These are phyloP conservation scores for Tylopilus intermedius DNA, from an alignment of 768 basidiomycete species.

Conservation along the genomic window DNA sequence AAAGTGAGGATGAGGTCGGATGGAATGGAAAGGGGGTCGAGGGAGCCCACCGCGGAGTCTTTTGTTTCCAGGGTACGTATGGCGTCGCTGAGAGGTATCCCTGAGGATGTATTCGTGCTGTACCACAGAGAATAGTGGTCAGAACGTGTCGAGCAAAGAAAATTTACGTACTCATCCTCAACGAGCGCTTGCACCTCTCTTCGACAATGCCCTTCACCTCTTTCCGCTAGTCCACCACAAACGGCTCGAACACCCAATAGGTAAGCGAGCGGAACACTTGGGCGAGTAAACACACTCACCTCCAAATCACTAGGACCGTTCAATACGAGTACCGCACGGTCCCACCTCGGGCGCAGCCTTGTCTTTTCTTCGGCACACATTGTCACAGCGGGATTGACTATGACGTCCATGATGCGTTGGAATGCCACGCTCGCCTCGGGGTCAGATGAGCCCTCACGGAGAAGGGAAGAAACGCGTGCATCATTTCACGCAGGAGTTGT, in stretches of 20 bases:
- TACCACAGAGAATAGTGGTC: neutral
- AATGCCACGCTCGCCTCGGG: slow-evolving; percentile 18
- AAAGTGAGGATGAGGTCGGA: too few species aligned
- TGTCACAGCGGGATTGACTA: slow-evolving; percentile 78
- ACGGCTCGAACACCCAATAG: slow-evolving; percentile 50
- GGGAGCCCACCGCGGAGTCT: slow-evolving; percentile 54
- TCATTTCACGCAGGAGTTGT: slow-evolving; percentile 81
- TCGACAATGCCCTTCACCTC: slow-evolving; percentile 56
- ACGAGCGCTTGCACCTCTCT: slow-evolving; percentile 57
- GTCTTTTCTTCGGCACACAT: slow-evolving; percentile 75
- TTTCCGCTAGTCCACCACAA: slow-evolving; percentile 58
- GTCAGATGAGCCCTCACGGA: slow-evolving; percentile 42
- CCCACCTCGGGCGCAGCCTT: slow-evolving; percentile 59
- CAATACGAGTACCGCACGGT: slow-evolving; percentile 74
- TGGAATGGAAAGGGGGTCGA: too few species aligned
- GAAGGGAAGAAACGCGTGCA: slow-evolving; percentile 79
- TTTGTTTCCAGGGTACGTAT: slow-evolving; percentile 22
- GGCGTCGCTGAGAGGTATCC: slow-evolving; percentile 26
- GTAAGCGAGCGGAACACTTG: neutral
- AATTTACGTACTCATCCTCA: slow-evolving; percentile 78
- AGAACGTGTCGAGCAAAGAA: too few species aligned
- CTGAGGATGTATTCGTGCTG: slow-evolving; percentile 23
- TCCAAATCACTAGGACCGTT: slow-evolving; percentile 87
- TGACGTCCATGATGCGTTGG: slow-evolving; percentile 63
- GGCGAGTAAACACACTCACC: slow-evolving; percentile 19